These are phyloP conservation scores for Discostella stelligera DNA, from an alignment of 352 stramenopile species.

Conservation along the genomic window DNA sequence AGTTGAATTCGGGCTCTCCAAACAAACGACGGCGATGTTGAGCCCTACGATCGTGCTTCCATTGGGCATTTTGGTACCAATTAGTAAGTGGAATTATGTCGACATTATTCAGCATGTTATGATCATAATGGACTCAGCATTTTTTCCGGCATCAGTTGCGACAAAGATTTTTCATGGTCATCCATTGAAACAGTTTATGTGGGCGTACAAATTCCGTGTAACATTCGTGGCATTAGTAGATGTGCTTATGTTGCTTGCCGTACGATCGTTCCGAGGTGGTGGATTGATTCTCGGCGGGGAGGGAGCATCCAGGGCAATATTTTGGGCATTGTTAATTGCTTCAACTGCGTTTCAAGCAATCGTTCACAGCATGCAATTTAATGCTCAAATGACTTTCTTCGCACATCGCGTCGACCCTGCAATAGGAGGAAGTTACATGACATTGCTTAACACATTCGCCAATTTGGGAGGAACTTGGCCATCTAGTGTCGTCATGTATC, in stretches of 20 bases:
- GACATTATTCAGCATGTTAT: background rate
- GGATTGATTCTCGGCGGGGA: constrained; percentile 22
- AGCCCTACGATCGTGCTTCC: constrained; percentile 77
- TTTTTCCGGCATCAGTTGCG: constrained; percentile 46
- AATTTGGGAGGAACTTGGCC: constrained; percentile 96
- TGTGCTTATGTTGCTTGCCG: constrained; percentile 69
- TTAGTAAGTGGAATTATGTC: constrained; percentile 17
- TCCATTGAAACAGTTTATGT: constrained; percentile 78
- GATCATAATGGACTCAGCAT: background rate
- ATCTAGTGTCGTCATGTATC: constrained; percentile 74
- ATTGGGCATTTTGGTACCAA: constrained; percentile 73
- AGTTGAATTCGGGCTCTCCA: constrained; percentile 75
- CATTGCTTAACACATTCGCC: constrained; percentile 97
- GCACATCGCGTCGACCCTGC: constrained; percentile 94
- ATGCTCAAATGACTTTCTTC: constrained; percentile 97
- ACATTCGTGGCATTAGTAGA: constrained; percentile 75
- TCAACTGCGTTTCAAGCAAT: constrained; percentile 75
- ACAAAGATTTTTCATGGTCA: constrained; percentile 73
- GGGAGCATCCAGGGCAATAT: constrained; percentile 45
- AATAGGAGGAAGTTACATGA: constrained; percentile 99
- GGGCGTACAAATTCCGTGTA: constrained; percentile 73
- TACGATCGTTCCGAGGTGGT: constrained; percentile 45
- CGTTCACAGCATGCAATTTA: constrained; percentile 81
- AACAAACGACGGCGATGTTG: constrained; percentile 76
- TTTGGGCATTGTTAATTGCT: constrained; percentile 67